Evolutionary conservation across 2,329 filamentous ascomycete genomes (phyloP).

Genomic region (Diaporthe sp.): DNA sequence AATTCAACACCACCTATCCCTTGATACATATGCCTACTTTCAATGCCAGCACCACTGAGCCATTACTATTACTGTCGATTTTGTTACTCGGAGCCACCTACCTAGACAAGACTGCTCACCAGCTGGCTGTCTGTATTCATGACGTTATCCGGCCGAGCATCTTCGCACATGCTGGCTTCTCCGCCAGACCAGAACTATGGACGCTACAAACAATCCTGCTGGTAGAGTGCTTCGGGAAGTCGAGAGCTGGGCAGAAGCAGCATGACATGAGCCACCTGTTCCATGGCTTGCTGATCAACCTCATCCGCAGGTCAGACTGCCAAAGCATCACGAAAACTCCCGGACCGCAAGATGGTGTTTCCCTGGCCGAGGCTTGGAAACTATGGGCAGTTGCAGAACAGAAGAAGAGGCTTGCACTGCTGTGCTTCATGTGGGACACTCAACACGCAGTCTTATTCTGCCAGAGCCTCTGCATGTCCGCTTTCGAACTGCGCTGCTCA

Average conservation of each 20-base stretch:
- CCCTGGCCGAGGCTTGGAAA: conserved; percentile 64
- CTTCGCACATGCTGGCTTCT: conserved; percentile 71
- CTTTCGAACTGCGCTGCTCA: conserved; percentile 71
- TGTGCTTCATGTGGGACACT: conserved; percentile 78
- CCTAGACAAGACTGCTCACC: conserved; percentile 69
- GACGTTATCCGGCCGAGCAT: conserved; percentile 72
- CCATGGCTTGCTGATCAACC: conserved; percentile 55
- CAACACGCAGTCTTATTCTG: conserved; percentile 76
- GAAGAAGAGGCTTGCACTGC: conserved; percentile 70
- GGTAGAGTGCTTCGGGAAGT: conserved; percentile 76
- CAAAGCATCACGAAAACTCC: conserved; percentile 51
- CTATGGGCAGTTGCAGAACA: conserved; percentile 69
- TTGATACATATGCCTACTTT: conserved; percentile 72
- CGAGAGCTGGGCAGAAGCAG: conserved; percentile 72
- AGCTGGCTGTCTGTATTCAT: conserved; percentile 73
- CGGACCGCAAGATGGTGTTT: conserved; percentile 44
- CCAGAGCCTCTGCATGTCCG: conserved; percentile 77
- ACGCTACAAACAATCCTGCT: conserved; percentile 72
- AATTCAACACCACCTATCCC: conserved; percentile 73
- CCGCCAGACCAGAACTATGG: conserved; percentile 71
- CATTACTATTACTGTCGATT: conserved; percentile 67
- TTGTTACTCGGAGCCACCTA: conserved; percentile 74
- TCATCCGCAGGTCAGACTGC: conserved; percentile 54
- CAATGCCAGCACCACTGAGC: conserved; percentile 62
- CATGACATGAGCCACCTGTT: conserved; percentile 74